phyloP scores from a whole-genome alignment of 2,329 filamentous ascomycete genomes.

The Nemania bipapillata region DNA sequence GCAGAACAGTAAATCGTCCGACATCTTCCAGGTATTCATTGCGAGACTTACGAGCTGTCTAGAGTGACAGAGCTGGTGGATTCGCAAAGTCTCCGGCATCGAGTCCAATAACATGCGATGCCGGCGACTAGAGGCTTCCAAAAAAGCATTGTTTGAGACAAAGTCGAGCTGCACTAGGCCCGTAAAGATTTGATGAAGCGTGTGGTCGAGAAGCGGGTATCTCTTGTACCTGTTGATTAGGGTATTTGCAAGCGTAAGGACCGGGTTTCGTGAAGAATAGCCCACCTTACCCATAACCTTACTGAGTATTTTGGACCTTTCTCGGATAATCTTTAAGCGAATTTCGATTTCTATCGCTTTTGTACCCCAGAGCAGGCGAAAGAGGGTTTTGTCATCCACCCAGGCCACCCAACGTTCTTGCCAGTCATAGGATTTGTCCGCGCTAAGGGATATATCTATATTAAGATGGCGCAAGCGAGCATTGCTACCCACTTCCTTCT shows the following conservation, averaged over 20 bases:
- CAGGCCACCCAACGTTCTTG: not conserved
- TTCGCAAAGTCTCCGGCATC: not conserved
- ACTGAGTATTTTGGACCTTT: not conserved
- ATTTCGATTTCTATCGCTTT: not conserved
- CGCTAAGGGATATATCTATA: not conserved
- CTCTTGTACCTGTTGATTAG: too few species aligned
- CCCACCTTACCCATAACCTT: not conserved
- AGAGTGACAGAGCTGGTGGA: not conserved
- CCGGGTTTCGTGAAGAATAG: not conserved
- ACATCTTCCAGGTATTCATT: not conserved
- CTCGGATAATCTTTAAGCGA: not conserved
- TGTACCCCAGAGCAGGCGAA: not conserved
- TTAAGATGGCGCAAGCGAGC: too few species aligned
- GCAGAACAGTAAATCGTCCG: not conserved
- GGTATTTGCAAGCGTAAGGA: too few species aligned
- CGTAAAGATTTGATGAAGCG: too few species aligned
- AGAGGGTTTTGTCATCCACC: not conserved
- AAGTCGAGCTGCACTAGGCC: not conserved
- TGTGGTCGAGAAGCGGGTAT: too few species aligned
- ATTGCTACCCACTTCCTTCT: too few species aligned
- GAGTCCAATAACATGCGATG: not conserved
- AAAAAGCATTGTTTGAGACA: not conserved
- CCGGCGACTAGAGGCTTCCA: not conserved
- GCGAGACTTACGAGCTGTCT: not conserved
- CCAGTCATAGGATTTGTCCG: not conserved